Conservation (phyloP, 1,284 basidiomycete genomes). For the Cutaneotrichosporon cyanovorans region DNA sequence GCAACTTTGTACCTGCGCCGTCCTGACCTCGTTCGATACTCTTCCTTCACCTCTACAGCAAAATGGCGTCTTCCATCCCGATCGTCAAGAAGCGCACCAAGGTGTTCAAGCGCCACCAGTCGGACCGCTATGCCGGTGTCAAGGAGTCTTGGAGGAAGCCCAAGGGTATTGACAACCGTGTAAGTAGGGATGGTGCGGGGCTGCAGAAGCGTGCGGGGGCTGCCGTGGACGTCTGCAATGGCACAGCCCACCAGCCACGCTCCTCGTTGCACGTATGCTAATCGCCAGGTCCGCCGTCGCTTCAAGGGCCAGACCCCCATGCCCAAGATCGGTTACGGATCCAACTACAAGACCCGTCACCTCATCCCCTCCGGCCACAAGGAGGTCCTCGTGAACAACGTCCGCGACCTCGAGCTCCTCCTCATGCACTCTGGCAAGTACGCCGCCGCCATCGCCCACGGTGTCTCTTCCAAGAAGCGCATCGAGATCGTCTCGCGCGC, state of each 20-base stretch:
- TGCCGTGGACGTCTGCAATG: too few relatives aligned
- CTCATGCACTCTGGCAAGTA: constrained; percentile 98
- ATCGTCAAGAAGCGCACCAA: constrained; percentile 96
- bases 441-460: constrained; percentile 95
- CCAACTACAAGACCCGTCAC: constrained; percentile 71
- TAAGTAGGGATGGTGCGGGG: constrained; percentile 17
- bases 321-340: constrained; percentile 67
- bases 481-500: constrained; percentile 82
- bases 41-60: constrained; percentile 21
- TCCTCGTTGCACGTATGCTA: not conserved
- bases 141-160: constrained; percentile 98
- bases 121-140: constrained; percentile 88
- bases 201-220: not conserved
- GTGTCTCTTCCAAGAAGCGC: constrained; percentile 94
- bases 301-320: constrained; percentile 93
- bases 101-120: constrained; percentile 96
- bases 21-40: too few relatives aligned
- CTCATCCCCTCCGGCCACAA: constrained; percentile 89
- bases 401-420: constrained; percentile 83
- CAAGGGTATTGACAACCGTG: constrained; percentile 90
- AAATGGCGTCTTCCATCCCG: constrained; percentile 74
- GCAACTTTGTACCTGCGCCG: too few relatives aligned
- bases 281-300: constrained; percentile 58
- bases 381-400: constrained; percentile 88
- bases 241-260: not conserved